Evolutionary conservation across 2,329 filamentous ascomycete genomes (phyloP).

Genomic region (Monilinia fructigena): DNA sequence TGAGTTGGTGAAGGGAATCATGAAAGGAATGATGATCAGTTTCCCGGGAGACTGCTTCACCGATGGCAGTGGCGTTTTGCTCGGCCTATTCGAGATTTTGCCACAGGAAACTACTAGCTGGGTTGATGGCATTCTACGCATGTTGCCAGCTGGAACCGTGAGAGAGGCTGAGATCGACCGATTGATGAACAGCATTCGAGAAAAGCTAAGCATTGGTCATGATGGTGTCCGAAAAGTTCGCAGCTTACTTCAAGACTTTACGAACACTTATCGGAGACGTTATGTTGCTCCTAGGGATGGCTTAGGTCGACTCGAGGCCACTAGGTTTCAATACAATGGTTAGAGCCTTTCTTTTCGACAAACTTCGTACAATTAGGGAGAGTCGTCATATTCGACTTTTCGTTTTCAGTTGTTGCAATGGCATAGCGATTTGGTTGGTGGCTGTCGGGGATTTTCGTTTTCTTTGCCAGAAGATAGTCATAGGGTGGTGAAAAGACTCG

Average conservation of each 20-base stretch:
- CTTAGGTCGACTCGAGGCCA: conserved; percentile 80
- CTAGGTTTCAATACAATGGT: conserved; percentile 73
- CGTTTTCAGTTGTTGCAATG: conserved; percentile 19
- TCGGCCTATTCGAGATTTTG: conserved; percentile 83
- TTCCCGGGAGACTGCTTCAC: conserved; percentile 95
- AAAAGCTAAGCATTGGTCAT: conserved; percentile 66
- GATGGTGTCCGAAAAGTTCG: conserved; percentile 72
- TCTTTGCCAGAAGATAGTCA: conserved; percentile 5
- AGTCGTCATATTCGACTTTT: not conserved
- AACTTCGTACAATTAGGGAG: not conserved
- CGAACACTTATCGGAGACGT: conserved; percentile 85
- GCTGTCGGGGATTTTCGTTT: conserved; percentile 3
- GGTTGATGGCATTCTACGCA: conserved; percentile 78
- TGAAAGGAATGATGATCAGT: conserved; percentile 99
- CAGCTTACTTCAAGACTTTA: conserved; percentile 89
- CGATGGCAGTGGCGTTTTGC: conserved; percentile 88
- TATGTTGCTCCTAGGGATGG: conserved; percentile 96
- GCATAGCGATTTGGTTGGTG: conserved; percentile 22
- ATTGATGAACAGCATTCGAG: conserved; percentile 75
- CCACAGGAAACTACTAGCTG: conserved; percentile 76
- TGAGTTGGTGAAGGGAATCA: conserved; percentile 77
- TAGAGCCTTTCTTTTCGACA: conserved; percentile 23
- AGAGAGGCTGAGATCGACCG: conserved; percentile 77
- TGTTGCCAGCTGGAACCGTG: conserved; percentile 81
- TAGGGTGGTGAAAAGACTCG: conserved; percentile 3